A percentile compares a stretch with the other conserved stretches of the same genome.
phyloP scores from a whole-genome alignment of 2,329 filamentous ascomycete species.

The Colletotrichum noveboracense region DNA sequence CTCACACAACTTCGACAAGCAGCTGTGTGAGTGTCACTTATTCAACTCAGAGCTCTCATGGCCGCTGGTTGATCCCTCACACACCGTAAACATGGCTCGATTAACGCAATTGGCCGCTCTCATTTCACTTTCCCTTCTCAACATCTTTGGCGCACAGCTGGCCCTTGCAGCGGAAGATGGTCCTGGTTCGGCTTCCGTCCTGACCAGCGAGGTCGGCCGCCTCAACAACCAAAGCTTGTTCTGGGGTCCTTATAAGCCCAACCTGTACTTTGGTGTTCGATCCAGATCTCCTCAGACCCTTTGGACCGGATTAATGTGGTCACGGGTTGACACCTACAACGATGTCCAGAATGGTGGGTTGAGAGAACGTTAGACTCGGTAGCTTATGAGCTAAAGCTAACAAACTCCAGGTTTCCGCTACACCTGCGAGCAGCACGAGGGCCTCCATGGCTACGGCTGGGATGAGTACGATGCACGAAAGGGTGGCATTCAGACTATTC shows the following conservation, averaged over 20 bases:
- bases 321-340: conserved; percentile 78
- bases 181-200: conserved; percentile 34
- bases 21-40: conserved; percentile 5
- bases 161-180: conserved; percentile 18
- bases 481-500: conserved; percentile 88
- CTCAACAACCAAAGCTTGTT: conserved; percentile 82
- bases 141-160: conserved; percentile 25
- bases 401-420: conserved; percentile 77
- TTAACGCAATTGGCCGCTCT: conserved; percentile 30
- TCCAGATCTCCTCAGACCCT: conserved; percentile 83
- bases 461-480: conserved; percentile 92
- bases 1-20: background rate
- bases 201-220: conserved; percentile 55
- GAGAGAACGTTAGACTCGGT: background rate
- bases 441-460: conserved; percentile 96
- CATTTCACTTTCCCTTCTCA: conserved; percentile 26
- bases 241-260: conserved; percentile 95
- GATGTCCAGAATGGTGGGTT: conserved; percentile 76
- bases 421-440: conserved; percentile 94
- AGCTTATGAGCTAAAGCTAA: background rate
- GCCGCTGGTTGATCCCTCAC: background rate
- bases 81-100: conserved; percentile 25
- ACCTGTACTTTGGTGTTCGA: conserved; percentile 90
- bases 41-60: conserved; percentile 12
- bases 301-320: conserved; percentile 87